Conservation (phyloP, 2,329 filamentous ascomycete genomes). For the Cladosporium velox region DNA sequence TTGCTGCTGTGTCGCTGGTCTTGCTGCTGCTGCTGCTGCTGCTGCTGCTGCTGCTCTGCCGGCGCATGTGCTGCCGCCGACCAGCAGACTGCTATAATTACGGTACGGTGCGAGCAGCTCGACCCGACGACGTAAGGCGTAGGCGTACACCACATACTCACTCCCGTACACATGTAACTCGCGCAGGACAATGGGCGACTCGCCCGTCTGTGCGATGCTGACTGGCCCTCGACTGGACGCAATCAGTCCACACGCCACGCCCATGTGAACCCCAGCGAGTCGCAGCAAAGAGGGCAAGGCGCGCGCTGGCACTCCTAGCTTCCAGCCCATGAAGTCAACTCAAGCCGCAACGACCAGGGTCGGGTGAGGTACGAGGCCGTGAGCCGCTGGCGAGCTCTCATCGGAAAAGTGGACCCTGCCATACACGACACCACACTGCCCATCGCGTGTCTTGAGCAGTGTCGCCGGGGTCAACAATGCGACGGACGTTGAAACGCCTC, state of each 20-base stretch:
- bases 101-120: constrained; percentile 13
- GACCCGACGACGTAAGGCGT: constrained; percentile 5
- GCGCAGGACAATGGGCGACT: constrained; percentile 16
- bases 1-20: constrained; percentile 8
- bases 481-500: constrained; percentile 20
- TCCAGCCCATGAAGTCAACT: constrained; percentile 21
- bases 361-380: constrained; percentile 14
- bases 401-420: constrained; percentile 16
- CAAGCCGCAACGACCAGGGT: constrained; percentile 19
- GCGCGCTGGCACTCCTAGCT: constrained; percentile 21
- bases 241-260: constrained; percentile 19
- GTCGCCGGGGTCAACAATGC: constrained; percentile 9
- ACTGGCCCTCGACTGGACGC: not conserved
- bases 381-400: constrained; percentile 17
- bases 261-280: constrained; percentile 18
- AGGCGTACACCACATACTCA: not conserved
- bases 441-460: constrained; percentile 18
- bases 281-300: constrained; percentile 13
- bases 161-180: constrained; percentile 2
- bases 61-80: constrained; percentile 17
- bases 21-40: constrained; percentile 10
- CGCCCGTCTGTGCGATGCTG: constrained; percentile 3
- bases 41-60: constrained; percentile 12
- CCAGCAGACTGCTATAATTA: constrained; percentile 14
- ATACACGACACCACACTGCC: constrained; percentile 11